These are phyloP conservation scores for Trichophyton mentagrophytes DNA, from an alignment of 2,329 filamentous ascomycete genomes.

Conservation along the genomic window DNA sequence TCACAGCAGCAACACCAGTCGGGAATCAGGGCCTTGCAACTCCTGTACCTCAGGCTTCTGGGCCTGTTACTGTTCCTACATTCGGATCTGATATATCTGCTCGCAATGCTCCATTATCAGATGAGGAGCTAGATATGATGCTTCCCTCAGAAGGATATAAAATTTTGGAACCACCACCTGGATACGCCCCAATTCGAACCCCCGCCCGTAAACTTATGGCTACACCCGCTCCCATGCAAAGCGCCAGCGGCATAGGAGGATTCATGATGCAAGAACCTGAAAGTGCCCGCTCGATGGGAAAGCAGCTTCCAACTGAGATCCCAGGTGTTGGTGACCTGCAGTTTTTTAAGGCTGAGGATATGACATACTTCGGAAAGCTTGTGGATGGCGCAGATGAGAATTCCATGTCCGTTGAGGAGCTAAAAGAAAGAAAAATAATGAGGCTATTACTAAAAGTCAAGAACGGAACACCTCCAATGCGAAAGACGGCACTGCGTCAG, in stretches of 20 bases:
- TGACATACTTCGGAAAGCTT: constrained; percentile 96
- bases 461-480: constrained; percentile 96
- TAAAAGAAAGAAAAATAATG: constrained; percentile 99
- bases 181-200: constrained; percentile 73
- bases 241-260: constrained; percentile 52
- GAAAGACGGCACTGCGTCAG: constrained; percentile 93
- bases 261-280: constrained; percentile 98
- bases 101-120: constrained; percentile 70
- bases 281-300: constrained; percentile 66
- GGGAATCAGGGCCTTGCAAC: constrained; percentile 63
- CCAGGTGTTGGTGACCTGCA: constrained; percentile 91
- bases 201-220: constrained; percentile 62
- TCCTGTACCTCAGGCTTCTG: constrained; percentile 55
- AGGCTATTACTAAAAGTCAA: constrained; percentile 92
- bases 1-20: constrained; percentile 55
- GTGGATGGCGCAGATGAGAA: constrained; percentile 91
- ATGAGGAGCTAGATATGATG: constrained; percentile 87
- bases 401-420: constrained; percentile 77
- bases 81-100: constrained; percentile 72
- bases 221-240: constrained; percentile 52
- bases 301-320: constrained; percentile 82
- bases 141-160: constrained; percentile 88
- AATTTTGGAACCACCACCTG: constrained; percentile 76
- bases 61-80: constrained; percentile 41
- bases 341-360: constrained; percentile 97